phyloP scores from a whole-genome alignment of 2,329 filamentous ascomycete species.

The Bipolaris gigantea region DNA sequence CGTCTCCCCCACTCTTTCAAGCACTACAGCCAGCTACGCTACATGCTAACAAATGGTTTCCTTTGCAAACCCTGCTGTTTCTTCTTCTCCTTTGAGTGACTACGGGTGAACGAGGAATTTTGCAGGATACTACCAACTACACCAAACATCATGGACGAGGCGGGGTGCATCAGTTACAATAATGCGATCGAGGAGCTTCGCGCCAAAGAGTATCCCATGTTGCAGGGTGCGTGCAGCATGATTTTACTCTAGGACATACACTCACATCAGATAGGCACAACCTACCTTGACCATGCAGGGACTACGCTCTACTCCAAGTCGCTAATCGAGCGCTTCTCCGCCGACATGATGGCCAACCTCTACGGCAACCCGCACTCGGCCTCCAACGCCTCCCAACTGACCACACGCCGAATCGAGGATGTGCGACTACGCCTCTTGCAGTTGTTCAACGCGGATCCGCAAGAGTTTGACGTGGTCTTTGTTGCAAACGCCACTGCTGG shows the following conservation, averaged over 20 bases:
- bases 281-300: slow-evolving; percentile 94
- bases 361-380: slow-evolving; percentile 93
- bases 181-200: slow-evolving; percentile 61
- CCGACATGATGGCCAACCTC: slow-evolving; percentile 75
- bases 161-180: slow-evolving; percentile 55
- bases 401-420: slow-evolving; percentile 74
- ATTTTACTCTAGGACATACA: background rate
- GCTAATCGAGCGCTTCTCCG: slow-evolving; percentile 75
- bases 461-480: slow-evolving; percentile 84
- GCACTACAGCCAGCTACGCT: slow-evolving; percentile 18
- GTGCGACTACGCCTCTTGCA: slow-evolving; percentile 69
- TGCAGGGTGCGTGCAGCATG: slow-evolving; percentile 57
- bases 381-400: slow-evolving; percentile 76
- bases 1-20: slow-evolving; percentile 43
- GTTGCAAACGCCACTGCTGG: slow-evolving; percentile 90
- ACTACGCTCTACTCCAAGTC: slow-evolving; percentile 82
- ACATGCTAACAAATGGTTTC: slow-evolving; percentile 28
- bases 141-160: slow-evolving; percentile 32
- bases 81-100: slow-evolving; percentile 21
- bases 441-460: slow-evolving; percentile 80
- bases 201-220: slow-evolving; percentile 67
- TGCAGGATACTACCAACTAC: background rate
- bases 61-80: slow-evolving; percentile 8
- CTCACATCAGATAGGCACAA: slow-evolving; percentile 56
- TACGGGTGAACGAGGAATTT: slow-evolving; percentile 22